A percentile compares a stretch with the other conserved stretches of the same genome.
phyloP scores from a whole-genome alignment of 305 asterid genomes.

The Stenogyne calaminthoides region DNA sequence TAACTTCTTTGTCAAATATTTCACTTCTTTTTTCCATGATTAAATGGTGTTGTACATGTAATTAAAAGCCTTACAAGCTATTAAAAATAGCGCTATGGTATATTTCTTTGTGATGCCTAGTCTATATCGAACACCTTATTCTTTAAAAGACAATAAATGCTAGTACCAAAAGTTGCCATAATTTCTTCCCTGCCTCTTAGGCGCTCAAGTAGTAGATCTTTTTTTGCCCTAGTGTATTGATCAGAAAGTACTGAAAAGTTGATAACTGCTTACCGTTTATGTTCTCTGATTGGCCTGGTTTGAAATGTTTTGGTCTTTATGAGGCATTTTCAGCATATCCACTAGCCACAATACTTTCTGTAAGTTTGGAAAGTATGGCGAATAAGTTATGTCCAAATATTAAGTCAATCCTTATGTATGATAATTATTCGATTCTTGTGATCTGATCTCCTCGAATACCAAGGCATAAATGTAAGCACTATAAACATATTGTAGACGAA shows the following conservation, averaged over 20 bases:
- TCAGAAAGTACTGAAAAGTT: slow-evolving; percentile 9
- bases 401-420: not conserved
- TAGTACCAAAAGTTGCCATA: slow-evolving; percentile 15
- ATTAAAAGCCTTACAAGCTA: slow-evolving; percentile 9
- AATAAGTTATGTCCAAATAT: slow-evolving; percentile 5
- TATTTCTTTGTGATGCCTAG: not conserved
- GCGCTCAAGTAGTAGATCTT: slow-evolving; percentile 5
- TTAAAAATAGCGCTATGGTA: not conserved
- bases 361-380: not conserved
- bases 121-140: slow-evolving; percentile 8
- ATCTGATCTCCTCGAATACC: not conserved
- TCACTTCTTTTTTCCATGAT: slow-evolving; percentile 15
- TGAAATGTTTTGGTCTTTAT: not conserved
- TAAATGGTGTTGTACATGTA: slow-evolving; percentile 19
- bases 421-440: not conserved
- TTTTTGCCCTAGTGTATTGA: slow-evolving; percentile 2
- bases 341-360: not conserved
- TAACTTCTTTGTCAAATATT: slow-evolving; percentile 16
- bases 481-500: slow-evolving; percentile 1
- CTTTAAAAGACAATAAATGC: not conserved
- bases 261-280: slow-evolving; percentile 1
- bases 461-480: not conserved
- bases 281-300: not conserved
- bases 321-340: not conserved
- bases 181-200: not conserved